Percentiles rank a stretch among this genome's conserved stretches.
Evolutionary conservation across 2,329 filamentous ascomycete species (phyloP).

Genomic region (Epichloe typhina): DNA sequence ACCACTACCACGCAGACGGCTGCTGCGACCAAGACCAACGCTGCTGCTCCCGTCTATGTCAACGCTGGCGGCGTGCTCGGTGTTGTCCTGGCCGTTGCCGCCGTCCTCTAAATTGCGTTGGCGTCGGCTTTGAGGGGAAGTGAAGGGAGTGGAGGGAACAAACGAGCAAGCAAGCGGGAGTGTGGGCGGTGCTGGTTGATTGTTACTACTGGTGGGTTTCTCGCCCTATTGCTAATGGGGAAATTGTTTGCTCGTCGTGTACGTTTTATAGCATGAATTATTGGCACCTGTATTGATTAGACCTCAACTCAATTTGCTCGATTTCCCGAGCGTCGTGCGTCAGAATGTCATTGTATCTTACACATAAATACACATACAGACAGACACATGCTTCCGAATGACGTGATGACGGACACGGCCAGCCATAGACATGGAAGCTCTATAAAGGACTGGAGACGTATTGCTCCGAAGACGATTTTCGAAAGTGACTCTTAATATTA

Average conservation of each 20-base stretch:
- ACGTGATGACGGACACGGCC: too few relatives aligned
- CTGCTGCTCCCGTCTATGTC: background rate
- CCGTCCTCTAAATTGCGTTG: background rate
- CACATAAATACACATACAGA: too few relatives aligned
- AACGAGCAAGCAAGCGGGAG: background rate
- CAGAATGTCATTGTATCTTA: too few relatives aligned
- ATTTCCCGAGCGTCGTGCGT: too few relatives aligned
- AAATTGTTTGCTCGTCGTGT: background rate
- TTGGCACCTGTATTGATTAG: too few relatives aligned
- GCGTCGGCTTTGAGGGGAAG: background rate
- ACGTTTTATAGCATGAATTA: background rate
- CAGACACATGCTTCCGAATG: too few relatives aligned
- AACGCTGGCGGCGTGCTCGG: constrained; percentile 4
- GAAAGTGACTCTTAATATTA: too few relatives aligned
- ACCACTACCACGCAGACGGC: background rate
- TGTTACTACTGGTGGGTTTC: background rate
- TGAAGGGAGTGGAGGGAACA: background rate
- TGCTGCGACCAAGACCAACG: constrained; percentile 4
- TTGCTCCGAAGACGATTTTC: too few relatives aligned
- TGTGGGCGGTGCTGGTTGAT: background rate
- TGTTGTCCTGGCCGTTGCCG: constrained; percentile 2
- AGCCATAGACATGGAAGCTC: too few relatives aligned
- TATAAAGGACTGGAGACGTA: too few relatives aligned
- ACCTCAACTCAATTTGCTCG: too few relatives aligned
- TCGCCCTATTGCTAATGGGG: background rate